Evolutionary conservation across 495 filamentous ascomycete genomes (phyloP).

Genomic region (Xylaria scruposa): DNA sequence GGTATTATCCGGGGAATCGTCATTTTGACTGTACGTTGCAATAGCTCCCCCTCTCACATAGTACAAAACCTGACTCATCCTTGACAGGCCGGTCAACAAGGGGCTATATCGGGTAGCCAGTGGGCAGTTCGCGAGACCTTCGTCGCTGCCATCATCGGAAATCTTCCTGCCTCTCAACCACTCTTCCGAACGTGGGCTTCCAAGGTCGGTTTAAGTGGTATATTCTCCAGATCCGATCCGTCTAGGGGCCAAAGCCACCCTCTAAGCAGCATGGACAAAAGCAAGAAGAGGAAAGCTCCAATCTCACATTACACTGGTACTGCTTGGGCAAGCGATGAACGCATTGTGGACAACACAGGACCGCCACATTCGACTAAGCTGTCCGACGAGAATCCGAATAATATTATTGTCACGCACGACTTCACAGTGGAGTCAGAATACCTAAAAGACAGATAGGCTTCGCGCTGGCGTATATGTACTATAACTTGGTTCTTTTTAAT

Average conservation of each 20-base stretch:
- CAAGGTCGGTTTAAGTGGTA: constrained; percentile 30
- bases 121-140: constrained; percentile 64
- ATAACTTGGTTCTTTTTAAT: background rate
- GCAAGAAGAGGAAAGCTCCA: constrained; percentile 19
- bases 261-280: constrained; percentile 42
- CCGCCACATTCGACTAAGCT: background rate
- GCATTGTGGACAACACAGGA: constrained; percentile 37
- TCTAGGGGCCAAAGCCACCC: constrained; percentile 24
- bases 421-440: constrained; percentile 18
- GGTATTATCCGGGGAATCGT: constrained; percentile 56
- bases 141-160: constrained; percentile 58
- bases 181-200: constrained; percentile 43
- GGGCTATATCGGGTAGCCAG: constrained; percentile 19
- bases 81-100: constrained; percentile 44
- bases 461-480: background rate
- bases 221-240: constrained; percentile 31
- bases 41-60: constrained; percentile 10
- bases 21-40: constrained; percentile 51
- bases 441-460: background rate
- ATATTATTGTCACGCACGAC: constrained; percentile 11
- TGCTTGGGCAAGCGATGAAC: constrained; percentile 56
- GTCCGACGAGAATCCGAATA: constrained; percentile 1
- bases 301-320: constrained; percentile 48
- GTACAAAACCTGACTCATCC: background rate
- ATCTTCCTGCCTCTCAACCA: constrained; percentile 60